phyloP scores from a whole-genome alignment of 2,329 filamentous ascomycete species.

The Diaporthe capsici region DNA sequence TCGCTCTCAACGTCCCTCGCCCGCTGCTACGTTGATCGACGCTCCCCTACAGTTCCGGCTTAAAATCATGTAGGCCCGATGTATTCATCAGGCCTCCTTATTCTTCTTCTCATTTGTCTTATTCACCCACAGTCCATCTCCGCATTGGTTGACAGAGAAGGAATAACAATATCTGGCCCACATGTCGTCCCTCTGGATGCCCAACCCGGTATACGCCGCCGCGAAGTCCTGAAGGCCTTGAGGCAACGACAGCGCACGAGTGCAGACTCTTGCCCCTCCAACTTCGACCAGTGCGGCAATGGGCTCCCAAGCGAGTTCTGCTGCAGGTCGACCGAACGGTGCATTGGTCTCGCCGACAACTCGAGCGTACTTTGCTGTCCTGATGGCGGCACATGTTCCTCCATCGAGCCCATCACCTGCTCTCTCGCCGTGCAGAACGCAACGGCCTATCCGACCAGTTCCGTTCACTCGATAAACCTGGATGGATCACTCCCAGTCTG shows the following conservation, averaged over 20 bases:
- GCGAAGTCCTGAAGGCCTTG: slow-evolving; percentile 17
- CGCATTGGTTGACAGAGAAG: background rate
- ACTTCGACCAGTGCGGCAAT: slow-evolving; percentile 39
- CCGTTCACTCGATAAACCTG: slow-evolving; percentile 36
- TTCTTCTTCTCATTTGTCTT: slow-evolving; percentile 37
- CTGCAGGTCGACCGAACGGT: slow-evolving; percentile 31
- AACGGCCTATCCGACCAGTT: slow-evolving; percentile 34
- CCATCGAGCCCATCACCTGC: slow-evolving; percentile 39
- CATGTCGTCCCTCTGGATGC: slow-evolving; percentile 13
- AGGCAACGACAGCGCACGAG: slow-evolving; percentile 15
- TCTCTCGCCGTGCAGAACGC: slow-evolving; percentile 34
- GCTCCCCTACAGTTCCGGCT: slow-evolving; percentile 17
- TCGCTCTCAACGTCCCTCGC: slow-evolving; percentile 26
- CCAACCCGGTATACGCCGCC: slow-evolving; percentile 8
- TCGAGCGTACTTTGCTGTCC: slow-evolving; percentile 38
- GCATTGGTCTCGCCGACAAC: slow-evolving; percentile 37
- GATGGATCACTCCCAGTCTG: slow-evolving; percentile 37
- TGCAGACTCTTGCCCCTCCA: slow-evolving; percentile 37
- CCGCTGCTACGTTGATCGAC: slow-evolving; percentile 34
- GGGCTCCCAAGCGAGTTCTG: slow-evolving; percentile 39
- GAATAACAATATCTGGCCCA: background rate
- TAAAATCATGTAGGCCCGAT: slow-evolving; percentile 40
- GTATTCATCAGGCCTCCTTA: slow-evolving; percentile 35
- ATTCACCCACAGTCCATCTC: background rate
- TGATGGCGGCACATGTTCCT: slow-evolving; percentile 32